A percentile compares a stretch with the other conserved stretches of the same genome.
These are phyloP conservation scores for Somion occarium DNA, from an alignment of 1,284 basidiomycete genomes.

Conservation along the genomic window DNA sequence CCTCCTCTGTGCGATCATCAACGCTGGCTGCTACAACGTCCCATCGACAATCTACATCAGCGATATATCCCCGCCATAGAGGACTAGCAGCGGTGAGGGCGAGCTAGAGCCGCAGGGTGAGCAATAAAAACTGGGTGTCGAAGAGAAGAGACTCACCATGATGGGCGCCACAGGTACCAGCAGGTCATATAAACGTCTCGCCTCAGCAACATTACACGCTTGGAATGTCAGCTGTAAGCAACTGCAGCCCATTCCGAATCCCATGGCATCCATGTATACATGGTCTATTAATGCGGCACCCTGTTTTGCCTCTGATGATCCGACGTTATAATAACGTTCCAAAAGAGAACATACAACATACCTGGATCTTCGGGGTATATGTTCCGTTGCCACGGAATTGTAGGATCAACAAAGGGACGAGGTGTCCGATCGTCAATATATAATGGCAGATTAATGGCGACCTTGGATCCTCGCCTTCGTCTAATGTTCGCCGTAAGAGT, in stretches of 20 bases:
- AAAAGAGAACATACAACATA: constrained; percentile 25
- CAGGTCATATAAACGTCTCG: constrained; percentile 90
- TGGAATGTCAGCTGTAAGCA: constrained; percentile 99
- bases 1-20: constrained; percentile 94
- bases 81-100: constrained; percentile 94
- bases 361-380: constrained; percentile 81
- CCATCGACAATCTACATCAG: constrained; percentile 98
- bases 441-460: constrained; percentile 93
- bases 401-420: constrained; percentile 85
- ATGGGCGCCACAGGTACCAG: constrained; percentile 93
- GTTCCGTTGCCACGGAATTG: constrained; percentile 80
- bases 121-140: constrained; percentile 2
- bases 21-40: constrained; percentile 97
- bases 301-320: constrained; percentile 78
- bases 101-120: constrained; percentile 51
- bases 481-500: constrained; percentile 97
- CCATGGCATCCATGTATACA: constrained; percentile 99
- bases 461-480: constrained; percentile 85
- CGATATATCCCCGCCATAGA: constrained; percentile 89
- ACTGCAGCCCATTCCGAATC: constrained; percentile 99
- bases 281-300: constrained; percentile 87
- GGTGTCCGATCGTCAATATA: constrained; percentile 89
- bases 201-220: constrained; percentile 89
- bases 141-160: constrained; percentile 53
- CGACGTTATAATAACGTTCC: neutral